Percentiles rank a stretch among this genome's conserved stretches.
These are phyloP conservation scores for Groenewaldozyma salmanticensis DNA, from an alignment of 805 yeast genomes.

Conservation along the genomic window DNA sequence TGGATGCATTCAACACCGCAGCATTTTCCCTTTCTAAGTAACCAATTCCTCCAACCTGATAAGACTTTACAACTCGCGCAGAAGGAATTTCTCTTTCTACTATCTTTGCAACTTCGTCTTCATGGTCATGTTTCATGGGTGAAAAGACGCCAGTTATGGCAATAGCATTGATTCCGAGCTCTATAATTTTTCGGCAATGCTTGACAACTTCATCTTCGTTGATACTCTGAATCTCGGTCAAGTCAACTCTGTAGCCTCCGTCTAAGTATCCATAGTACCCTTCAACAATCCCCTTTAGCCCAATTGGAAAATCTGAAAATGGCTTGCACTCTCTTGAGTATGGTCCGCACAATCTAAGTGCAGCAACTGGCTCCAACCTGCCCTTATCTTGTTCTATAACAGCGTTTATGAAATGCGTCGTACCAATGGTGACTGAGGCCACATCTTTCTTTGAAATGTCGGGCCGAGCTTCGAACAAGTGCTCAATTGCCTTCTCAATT, in stretches of 20 bases:
- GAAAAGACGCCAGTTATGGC: slow-evolving; percentile 37
- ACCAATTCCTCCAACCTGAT: slow-evolving; percentile 35
- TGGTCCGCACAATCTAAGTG: slow-evolving; percentile 37
- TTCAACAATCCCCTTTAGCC: slow-evolving; percentile 4
- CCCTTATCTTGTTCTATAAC: slow-evolving; percentile 38
- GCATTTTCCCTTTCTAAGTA: slow-evolving; percentile 39
- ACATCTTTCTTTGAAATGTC: slow-evolving; percentile 20
- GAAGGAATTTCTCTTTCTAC: slow-evolving; percentile 25
- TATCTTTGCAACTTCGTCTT: slow-evolving; percentile 12
- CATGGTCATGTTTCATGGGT: slow-evolving; percentile 32
- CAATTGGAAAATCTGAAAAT: slow-evolving; percentile 35
- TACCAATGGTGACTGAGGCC: slow-evolving; percentile 39
- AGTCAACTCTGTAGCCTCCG: slow-evolving; percentile 11
- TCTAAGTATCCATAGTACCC: slow-evolving; percentile 7
- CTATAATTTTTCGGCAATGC: slow-evolving; percentile 28
- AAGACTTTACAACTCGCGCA: slow-evolving; percentile 30
- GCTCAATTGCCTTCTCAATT: slow-evolving; percentile 30
- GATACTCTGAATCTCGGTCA: slow-evolving; percentile 6
- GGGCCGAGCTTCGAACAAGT: slow-evolving; percentile 23
- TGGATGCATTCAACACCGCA: slow-evolving; percentile 34
- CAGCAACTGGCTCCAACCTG: slow-evolving; percentile 36
- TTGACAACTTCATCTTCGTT: slow-evolving; percentile 3
- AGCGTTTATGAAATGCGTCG: slow-evolving; percentile 44
- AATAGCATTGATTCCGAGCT: slow-evolving; percentile 24
- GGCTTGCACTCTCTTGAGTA: slow-evolving; percentile 33